A percentile compares a stretch with the other conserved stretches of the same genome.
Evolutionary conservation across 768 basidiomycete genomes (phyloP).

Genomic region (Cystobasidium ongulense): DNA sequence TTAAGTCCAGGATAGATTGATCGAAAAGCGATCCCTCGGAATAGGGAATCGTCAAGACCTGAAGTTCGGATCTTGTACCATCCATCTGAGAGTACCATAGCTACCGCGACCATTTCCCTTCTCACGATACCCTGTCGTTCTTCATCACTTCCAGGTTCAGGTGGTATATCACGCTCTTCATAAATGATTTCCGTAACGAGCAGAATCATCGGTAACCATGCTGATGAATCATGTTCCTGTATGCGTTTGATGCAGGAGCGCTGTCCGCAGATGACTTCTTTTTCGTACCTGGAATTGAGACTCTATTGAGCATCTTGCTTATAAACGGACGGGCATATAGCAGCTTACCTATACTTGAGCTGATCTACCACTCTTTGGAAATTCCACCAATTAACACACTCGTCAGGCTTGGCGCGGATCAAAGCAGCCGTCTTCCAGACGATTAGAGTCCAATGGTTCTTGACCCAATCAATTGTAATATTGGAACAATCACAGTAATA

Average conservation of each 20-base stretch:
- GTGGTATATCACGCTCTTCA: slow-evolving; percentile 45
- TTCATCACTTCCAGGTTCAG: slow-evolving; percentile 37
- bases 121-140: slow-evolving; percentile 47
- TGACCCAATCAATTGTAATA: slow-evolving; percentile 71
- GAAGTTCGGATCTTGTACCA: slow-evolving; percentile 82
- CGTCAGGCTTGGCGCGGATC: slow-evolving; percentile 62
- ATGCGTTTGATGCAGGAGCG: slow-evolving; percentile 76
- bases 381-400: slow-evolving; percentile 61
- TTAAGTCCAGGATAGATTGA: slow-evolving; percentile 71
- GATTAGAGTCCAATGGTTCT: slow-evolving; percentile 81
- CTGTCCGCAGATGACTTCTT: slow-evolving; percentile 66
- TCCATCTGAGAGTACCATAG: slow-evolving; percentile 86
- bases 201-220: slow-evolving; percentile 71
- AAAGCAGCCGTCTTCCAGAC: slow-evolving; percentile 92
- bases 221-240: slow-evolving; percentile 70
- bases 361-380: slow-evolving; percentile 75
- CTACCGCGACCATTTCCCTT: slow-evolving; percentile 51
- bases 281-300: slow-evolving; percentile 61
- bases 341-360: slow-evolving; percentile 67
- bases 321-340: background rate
- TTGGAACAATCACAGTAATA: slow-evolving; percentile 51
- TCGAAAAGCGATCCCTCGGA: slow-evolving; percentile 60
- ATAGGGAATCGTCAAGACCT: slow-evolving; percentile 57
- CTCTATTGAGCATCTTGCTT: slow-evolving; percentile 1
- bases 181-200: slow-evolving; percentile 68